These are phyloP conservation scores for Xylaria intraflava DNA, from an alignment of 495 filamentous ascomycete species.

Conservation along the genomic window DNA sequence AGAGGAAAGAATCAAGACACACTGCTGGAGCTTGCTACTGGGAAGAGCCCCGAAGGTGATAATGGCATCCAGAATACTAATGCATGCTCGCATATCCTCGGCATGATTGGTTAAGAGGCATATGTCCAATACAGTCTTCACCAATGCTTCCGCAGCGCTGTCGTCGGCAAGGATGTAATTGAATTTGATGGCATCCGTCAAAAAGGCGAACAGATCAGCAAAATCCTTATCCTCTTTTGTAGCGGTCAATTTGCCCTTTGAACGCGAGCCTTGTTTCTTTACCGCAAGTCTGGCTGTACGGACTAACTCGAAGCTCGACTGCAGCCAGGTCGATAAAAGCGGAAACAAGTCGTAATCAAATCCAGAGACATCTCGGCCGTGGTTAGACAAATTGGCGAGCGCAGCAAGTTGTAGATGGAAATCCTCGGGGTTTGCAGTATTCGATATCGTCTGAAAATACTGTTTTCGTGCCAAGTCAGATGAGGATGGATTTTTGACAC, in stretches of 20 bases:
- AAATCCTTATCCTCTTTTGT: constrained; percentile 63
- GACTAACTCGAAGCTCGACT: constrained; percentile 48
- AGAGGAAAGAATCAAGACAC: constrained; percentile 73
- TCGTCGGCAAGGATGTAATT: constrained; percentile 70
- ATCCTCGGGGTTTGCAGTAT: constrained; percentile 45
- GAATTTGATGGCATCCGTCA: constrained; percentile 75
- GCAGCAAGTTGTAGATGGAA: constrained; percentile 59
- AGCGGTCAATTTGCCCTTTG: constrained; percentile 45
- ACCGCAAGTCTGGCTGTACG: constrained; percentile 41
- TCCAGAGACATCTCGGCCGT: constrained; percentile 55
- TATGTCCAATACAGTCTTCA: constrained; percentile 62
- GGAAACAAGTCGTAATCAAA: constrained; percentile 58
- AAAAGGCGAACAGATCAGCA: constrained; percentile 61
- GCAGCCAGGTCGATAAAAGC: constrained; percentile 53
- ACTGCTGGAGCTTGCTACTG: constrained; percentile 54
- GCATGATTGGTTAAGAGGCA: constrained; percentile 69
- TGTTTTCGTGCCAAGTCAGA: constrained; percentile 58
- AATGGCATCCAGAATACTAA: constrained; percentile 71
- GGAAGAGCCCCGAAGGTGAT: constrained; percentile 75
- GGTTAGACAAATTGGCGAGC: constrained; percentile 54
- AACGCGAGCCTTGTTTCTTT: constrained; percentile 35
- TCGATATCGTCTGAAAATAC: constrained; percentile 55
- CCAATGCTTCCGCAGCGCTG: constrained; percentile 56
- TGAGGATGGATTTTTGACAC: constrained; percentile 52
- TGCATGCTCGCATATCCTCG: constrained; percentile 66